phyloP scores from a whole-genome alignment of 1,284 basidiomycete species.

The Apiotrichum gamsii region DNA sequence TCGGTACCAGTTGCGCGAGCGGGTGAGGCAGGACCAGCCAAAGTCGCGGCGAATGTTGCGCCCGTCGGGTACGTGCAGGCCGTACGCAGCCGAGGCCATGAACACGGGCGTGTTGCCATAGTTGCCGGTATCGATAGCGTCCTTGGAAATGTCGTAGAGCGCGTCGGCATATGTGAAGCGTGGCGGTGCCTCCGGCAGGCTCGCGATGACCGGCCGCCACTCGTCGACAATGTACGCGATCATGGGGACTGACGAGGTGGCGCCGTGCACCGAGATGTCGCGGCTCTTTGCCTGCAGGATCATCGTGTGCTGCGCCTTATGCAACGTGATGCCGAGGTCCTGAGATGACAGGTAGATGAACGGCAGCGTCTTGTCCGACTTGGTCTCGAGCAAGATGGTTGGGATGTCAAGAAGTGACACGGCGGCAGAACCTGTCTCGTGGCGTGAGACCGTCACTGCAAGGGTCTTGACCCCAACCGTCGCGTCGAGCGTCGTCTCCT shows the following conservation, averaged over 20 bases:
- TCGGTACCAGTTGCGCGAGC: conserved; percentile 36
- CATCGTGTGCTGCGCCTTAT: not conserved
- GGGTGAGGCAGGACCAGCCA: conserved; percentile 37
- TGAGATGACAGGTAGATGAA: conserved; percentile 1
- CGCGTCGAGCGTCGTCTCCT: not conserved
- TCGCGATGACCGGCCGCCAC: conserved; percentile 15
- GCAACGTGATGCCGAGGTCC: conserved; percentile 1
- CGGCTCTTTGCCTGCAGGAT: conserved; percentile 10
- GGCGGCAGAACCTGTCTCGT: not conserved
- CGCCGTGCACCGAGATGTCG: conserved; percentile 6
- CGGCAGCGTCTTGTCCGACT: conserved; percentile 1
- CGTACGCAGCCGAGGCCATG: conserved; percentile 31
- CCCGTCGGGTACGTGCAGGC: conserved; percentile 37
- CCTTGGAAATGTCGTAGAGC: conserved; percentile 24
- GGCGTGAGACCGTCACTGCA: not conserved
- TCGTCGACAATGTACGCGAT: conserved; percentile 10
- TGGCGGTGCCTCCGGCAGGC: not conserved
- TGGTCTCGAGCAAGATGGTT: not conserved
- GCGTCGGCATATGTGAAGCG: conserved; percentile 5
- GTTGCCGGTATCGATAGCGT: conserved; percentile 9
- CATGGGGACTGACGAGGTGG: conserved; percentile 17
- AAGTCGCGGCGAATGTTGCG: conserved; percentile 33
- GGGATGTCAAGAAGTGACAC: conserved; percentile 13
- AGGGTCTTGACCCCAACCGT: not conserved
- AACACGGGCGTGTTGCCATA: conserved; percentile 25